phyloP scores from a whole-genome alignment of 768 basidiomycete genomes.

The Rhodotorula graminis region DNA sequence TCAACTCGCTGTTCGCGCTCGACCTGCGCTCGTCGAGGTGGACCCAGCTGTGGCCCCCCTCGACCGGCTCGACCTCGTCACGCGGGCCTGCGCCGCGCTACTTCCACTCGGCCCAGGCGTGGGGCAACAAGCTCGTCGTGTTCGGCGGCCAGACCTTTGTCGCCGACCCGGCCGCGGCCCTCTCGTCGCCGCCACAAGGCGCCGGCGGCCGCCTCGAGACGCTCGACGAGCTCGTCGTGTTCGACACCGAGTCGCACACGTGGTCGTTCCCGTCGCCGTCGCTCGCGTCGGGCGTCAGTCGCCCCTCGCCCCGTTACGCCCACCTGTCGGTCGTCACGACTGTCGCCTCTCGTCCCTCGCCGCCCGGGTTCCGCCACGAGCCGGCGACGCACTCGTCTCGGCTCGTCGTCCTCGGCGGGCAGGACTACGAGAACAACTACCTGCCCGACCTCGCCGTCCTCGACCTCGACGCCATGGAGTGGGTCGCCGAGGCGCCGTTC shows the following conservation, averaged over 20 bases:
- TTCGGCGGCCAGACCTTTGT: constrained; percentile 93
- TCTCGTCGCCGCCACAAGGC: not conserved
- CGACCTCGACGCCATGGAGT: constrained; percentile 65
- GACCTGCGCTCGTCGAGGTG: constrained; percentile 76
- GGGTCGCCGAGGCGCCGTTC: constrained; percentile 74
- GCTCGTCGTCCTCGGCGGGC: constrained; percentile 73
- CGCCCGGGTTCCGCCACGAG: not conserved
- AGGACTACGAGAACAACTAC: constrained; percentile 79
- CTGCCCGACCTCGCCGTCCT: constrained; percentile 58
- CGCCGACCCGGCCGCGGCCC: constrained; percentile 52
- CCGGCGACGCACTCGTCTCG: not conserved
- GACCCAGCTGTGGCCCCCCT: constrained; percentile 49
- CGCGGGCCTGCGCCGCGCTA: constrained; percentile 69
- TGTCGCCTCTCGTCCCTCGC: not conserved
- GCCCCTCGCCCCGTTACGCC: constrained; percentile 88
- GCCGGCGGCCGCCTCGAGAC: constrained; percentile 8
- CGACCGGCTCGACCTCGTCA: constrained; percentile 46
- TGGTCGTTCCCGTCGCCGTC: constrained; percentile 60
- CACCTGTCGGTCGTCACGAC: constrained; percentile 71
- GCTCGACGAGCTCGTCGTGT: constrained; percentile 70
- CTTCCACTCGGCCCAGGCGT: constrained; percentile 62
- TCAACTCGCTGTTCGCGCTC: constrained; percentile 83
- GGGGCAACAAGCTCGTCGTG: constrained; percentile 83
- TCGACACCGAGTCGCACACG: constrained; percentile 64
- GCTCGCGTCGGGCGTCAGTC: constrained; percentile 48